Evolutionary conservation across 148 eudicot genomes (phyloP).

Genomic region (Fallopia convolvulus): DNA sequence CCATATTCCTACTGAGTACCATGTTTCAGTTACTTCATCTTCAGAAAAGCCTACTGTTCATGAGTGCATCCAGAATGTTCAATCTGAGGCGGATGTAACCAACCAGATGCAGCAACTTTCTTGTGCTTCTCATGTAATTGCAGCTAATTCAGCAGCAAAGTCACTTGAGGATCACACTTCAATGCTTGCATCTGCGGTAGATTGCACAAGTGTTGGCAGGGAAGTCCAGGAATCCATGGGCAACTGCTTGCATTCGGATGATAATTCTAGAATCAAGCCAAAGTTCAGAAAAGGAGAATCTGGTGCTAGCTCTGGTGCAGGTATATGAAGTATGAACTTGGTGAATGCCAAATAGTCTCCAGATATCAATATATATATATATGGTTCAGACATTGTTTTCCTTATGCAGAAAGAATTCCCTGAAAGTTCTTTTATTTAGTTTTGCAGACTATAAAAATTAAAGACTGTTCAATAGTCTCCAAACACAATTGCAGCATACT

Average conservation of each 20-base stretch:
- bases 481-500: background rate
- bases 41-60: background rate
- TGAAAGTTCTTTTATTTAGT: background rate
- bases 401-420: background rate
- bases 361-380: background rate
- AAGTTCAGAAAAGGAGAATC: constrained; percentile 19
- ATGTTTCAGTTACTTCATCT: constrained; percentile 1
- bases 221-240: constrained; percentile 12
- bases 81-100: constrained; percentile 1
- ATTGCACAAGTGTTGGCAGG: constrained; percentile 13
- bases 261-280: constrained; percentile 15
- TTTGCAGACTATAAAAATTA: background rate
- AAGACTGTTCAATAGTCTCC: background rate
- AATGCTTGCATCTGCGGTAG: constrained; percentile 21
- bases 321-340: constrained; percentile 17
- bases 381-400: background rate
- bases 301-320: constrained; percentile 23
- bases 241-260: constrained; percentile 14
- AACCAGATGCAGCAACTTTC: constrained; percentile 2
- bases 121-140: background rate
- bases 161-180: constrained; percentile 17
- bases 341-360: background rate
- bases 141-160: background rate
- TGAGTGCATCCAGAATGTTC: constrained; percentile 3
- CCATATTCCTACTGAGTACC: background rate